Percentiles rank a stretch among this genome's conserved stretches.
These are phyloP conservation scores for Haematococcus lacustris DNA, from an alignment of 139 green algal genomes.

Conservation along the genomic window DNA sequence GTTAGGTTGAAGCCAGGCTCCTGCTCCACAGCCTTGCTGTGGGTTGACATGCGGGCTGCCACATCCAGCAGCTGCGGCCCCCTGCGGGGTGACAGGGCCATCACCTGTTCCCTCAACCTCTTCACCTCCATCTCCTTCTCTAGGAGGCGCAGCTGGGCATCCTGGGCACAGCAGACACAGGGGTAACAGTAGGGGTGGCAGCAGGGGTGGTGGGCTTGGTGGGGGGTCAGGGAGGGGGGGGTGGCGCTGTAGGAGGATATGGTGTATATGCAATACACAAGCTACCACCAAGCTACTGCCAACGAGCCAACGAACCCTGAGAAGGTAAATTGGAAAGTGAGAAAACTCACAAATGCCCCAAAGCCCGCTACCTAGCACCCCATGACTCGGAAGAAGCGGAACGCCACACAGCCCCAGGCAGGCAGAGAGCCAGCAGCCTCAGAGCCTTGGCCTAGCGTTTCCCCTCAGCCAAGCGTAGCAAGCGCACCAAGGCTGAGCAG, in stretches of 20 bases:
- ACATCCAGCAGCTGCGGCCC: background rate
- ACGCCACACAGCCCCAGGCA: too few relatives aligned
- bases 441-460: too few relatives aligned
- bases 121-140: slow-evolving; percentile 10
- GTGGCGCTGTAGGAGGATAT: background rate
- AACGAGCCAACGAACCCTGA: background rate
- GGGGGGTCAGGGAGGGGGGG: too few relatives aligned
- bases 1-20: background rate
- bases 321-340: too few relatives aligned
- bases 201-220: too few relatives aligned
- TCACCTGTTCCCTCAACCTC: background rate
- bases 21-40: background rate
- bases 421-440: too few relatives aligned
- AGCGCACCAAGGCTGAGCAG: too few relatives aligned
- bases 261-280: background rate
- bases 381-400: too few relatives aligned
- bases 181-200: too few relatives aligned
- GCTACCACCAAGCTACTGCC: background rate
- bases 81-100: background rate
- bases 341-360: too few relatives aligned
- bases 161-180: slow-evolving; percentile 7
- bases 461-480: too few relatives aligned
- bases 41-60: background rate
- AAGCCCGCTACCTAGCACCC: too few relatives aligned
- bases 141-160: slow-evolving; percentile 11